phyloP scores from a whole-genome alignment of 148 eudicot genomes.

The Amaranthus hypochondriacus region DNA sequence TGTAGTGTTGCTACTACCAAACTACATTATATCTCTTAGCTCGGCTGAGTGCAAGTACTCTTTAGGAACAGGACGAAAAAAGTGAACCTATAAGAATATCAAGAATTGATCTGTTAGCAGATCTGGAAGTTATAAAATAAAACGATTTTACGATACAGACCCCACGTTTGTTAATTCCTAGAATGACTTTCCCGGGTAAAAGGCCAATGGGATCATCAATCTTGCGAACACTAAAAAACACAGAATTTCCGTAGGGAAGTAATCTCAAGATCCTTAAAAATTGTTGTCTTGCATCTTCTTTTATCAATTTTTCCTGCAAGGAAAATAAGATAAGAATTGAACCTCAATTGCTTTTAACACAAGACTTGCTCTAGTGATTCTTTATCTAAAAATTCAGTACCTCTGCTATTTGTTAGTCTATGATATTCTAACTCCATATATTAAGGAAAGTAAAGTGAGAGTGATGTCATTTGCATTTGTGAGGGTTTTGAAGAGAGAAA shows the following conservation, averaged over 20 bases:
- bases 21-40: conserved; percentile 96
- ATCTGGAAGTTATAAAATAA: not conserved
- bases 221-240: conserved; percentile 95
- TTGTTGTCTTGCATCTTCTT: conserved; percentile 97
- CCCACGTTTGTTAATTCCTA: conserved; percentile 98
- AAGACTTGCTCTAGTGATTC: not conserved
- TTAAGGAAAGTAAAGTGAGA: too few species aligned
- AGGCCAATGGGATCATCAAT: conserved; percentile 99
- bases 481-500: too few species aligned
- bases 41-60: conserved; percentile 98
- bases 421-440: too few species aligned
- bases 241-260: conserved; percentile 95
- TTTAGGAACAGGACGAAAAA: conserved; percentile 97
- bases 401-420: too few species aligned
- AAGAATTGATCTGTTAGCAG: conserved; percentile 3
- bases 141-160: conserved; percentile 46
- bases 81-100: conserved; percentile 60
- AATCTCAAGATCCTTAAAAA: conserved; percentile 77
- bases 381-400: too few species aligned
- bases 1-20: conserved; percentile 97
- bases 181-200: conserved; percentile 79
- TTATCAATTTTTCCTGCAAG: conserved; percentile 74
- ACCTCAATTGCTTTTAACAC: not conserved
- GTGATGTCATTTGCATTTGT: too few species aligned
- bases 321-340: not conserved